Conservation (phyloP, 2,329 filamentous ascomycete genomes). For the Colletotrichum lindemuthianum region DNA sequence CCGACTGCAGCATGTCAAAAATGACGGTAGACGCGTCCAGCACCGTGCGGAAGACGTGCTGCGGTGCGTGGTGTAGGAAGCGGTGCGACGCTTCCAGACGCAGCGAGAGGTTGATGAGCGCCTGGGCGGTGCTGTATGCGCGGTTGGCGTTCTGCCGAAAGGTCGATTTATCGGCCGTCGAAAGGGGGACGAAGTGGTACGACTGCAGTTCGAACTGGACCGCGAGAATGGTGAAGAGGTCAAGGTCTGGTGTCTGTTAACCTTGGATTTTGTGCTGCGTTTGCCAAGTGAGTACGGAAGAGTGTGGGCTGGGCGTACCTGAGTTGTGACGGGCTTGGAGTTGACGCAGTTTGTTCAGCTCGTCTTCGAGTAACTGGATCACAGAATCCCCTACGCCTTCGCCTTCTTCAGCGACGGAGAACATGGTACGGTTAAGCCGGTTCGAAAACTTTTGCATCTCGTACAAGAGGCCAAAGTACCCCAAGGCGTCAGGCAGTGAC, state of each 20-base stretch:
- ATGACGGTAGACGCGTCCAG: slow-evolving; percentile 52
- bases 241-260: slow-evolving; percentile 50
- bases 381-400: slow-evolving; percentile 58
- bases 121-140: slow-evolving; percentile 58
- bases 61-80: slow-evolving; percentile 58
- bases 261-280: neutral
- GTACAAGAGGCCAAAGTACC: slow-evolving; percentile 56
- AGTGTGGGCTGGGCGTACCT: slow-evolving; percentile 46
- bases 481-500: slow-evolving; percentile 52
- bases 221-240: slow-evolving; percentile 59
- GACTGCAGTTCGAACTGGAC: slow-evolving; percentile 63
- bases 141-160: slow-evolving; percentile 58
- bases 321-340: slow-evolving; percentile 58
- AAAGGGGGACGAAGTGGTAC: slow-evolving; percentile 61
- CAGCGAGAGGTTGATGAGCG: slow-evolving; percentile 53
- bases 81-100: slow-evolving; percentile 36
- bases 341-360: slow-evolving; percentile 59
- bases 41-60: slow-evolving; percentile 60
- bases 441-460: slow-evolving; percentile 63
- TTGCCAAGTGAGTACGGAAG: too few relatives aligned
- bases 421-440: slow-evolving; percentile 58
- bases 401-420: slow-evolving; percentile 56
- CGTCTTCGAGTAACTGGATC: slow-evolving; percentile 61
- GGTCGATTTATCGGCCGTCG: slow-evolving; percentile 48
- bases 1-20: slow-evolving; percentile 48